Evolutionary conservation across 2,329 filamentous ascomycete species (phyloP), one percentile per base, ranked within the genome.

Genomic region (Colletotrichum plurivorum): DNA sequence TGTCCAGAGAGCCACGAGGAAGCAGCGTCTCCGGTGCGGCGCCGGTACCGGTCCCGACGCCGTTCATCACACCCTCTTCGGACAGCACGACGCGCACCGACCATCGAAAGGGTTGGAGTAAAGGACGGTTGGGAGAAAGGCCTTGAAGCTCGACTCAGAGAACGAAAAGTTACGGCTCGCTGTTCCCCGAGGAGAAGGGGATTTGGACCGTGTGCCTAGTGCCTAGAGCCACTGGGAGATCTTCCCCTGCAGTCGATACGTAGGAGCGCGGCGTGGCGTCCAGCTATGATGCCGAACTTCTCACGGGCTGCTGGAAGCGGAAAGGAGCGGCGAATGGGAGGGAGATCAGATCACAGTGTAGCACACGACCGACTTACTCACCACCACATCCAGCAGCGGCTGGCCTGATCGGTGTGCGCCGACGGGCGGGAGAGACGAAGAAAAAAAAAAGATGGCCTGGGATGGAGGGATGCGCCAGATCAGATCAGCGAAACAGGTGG

Each of bases 31-130:
- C 27, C 27, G 27, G 27, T 31, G 27, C 27, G 27, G 57, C 31
- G 41, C 25, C 20, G 18, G 57, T 54, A 12, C 48, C 39, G 31
- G 27, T 22, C 22, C 57, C 46, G 49, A 48, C 15, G 43, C 39
- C 43, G 12, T 20, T 36, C 20, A 18, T 16, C 9, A 66, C 61
- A 69, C 66, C 62, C 49, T 66, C 66, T 66, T 39, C 54, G 54
- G 61, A 53, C 49, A 65, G 41, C 18, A 69, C 65, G 60, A 65
- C 18, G 41, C 31, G 60, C 25, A 51, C 27, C 48, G 61, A 52
- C 22, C n/a, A 20, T 31, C 22, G 15, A 48, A 22, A 36, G n/a
- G 48, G 18, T 59, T 39, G 53, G 27, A 22, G 3, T 31, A 3
- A 8, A 22, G 51, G 27, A 25, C 16, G n/a, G 46, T 15, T 48